These are phyloP conservation scores for Raphanus raphanistrum DNA, from an alignment of 345 rosid genomes.

Conservation along the genomic window DNA sequence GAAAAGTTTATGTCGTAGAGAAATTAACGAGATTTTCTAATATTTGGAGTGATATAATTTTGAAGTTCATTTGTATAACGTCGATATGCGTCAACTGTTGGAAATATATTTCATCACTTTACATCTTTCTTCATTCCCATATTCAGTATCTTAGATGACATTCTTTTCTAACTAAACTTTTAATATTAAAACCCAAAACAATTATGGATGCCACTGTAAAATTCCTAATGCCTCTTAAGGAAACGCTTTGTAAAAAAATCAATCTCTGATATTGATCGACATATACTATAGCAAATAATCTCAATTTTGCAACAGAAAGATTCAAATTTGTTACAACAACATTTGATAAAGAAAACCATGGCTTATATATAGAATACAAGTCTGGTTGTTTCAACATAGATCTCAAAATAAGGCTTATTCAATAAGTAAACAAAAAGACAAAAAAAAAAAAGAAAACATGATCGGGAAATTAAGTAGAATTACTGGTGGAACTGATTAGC, in stretches of 20 bases:
- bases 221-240: not conserved
- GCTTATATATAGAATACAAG: too few species aligned
- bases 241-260: not conserved
- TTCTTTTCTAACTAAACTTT: not conserved
- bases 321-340: conserved; percentile 6
- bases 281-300: not conserved
- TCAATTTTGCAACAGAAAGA: not conserved
- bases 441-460: not conserved
- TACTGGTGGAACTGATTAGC: conserved; percentile 15
- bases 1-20: conserved; percentile 21
- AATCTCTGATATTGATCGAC: not conserved
- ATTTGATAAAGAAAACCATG: not conserved
- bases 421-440: not conserved
- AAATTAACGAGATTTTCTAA: conserved; percentile 24
- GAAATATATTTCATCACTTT: conserved; percentile 29
- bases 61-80: conserved; percentile 17
- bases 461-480: conserved; percentile 13
- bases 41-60: conserved; percentile 21
- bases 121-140: not conserved
- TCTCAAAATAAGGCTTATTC: not conserved
- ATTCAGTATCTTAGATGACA: not conserved
- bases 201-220: not conserved
- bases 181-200: not conserved
- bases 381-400: not conserved
- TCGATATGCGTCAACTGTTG: conserved; percentile 26